A percentile compares a stretch with the other conserved stretches of the same genome.
phyloP scores from a whole-genome alignment of 805 yeast species.

The Priceomyces fermenticarens region DNA sequence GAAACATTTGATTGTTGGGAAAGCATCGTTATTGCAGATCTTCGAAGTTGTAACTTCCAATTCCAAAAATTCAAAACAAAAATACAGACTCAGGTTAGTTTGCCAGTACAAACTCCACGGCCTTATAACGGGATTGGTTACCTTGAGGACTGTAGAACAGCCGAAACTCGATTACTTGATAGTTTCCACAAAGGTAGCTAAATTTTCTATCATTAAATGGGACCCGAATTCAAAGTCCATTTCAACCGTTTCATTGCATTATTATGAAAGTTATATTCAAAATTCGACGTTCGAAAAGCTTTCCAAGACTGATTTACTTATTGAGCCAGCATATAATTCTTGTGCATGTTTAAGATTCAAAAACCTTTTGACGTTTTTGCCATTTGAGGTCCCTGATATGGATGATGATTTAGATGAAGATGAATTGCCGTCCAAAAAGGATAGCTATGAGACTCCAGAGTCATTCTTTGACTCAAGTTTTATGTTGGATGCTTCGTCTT shows the following conservation, averaged over 20 bases:
- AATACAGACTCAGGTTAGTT: constrained; percentile 32
- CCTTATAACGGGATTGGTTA: constrained; percentile 53
- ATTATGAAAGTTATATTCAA: constrained; percentile 69
- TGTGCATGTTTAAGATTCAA: constrained; percentile 60
- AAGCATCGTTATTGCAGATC: constrained; percentile 66
- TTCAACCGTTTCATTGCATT: constrained; percentile 79
- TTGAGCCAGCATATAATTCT: constrained; percentile 56
- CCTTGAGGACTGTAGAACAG: constrained; percentile 46
- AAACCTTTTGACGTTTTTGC: constrained; percentile 70
- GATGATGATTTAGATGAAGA: constrained; percentile 31
- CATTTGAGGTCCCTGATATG: constrained; percentile 47
- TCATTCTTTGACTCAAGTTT: constrained; percentile 49
- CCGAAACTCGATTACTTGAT: constrained; percentile 57
- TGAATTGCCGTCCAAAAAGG: constrained; percentile 13
- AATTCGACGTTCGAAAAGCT: constrained; percentile 44
- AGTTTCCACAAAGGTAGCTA: constrained; percentile 70
- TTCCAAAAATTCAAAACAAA: constrained; percentile 16
- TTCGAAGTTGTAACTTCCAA: constrained; percentile 39
- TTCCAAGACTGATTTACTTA: constrained; percentile 44
- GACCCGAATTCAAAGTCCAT: constrained; percentile 51
- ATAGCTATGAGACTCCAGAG: constrained; percentile 1
- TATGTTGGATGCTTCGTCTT: constrained; percentile 51
- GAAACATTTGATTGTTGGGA: constrained; percentile 64
- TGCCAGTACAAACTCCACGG: constrained; percentile 77
- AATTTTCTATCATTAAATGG: constrained; percentile 75